These are phyloP conservation scores for Ilyonectria robusta DNA, from an alignment of 2,329 filamentous ascomycete species.

Conservation along the genomic window DNA sequence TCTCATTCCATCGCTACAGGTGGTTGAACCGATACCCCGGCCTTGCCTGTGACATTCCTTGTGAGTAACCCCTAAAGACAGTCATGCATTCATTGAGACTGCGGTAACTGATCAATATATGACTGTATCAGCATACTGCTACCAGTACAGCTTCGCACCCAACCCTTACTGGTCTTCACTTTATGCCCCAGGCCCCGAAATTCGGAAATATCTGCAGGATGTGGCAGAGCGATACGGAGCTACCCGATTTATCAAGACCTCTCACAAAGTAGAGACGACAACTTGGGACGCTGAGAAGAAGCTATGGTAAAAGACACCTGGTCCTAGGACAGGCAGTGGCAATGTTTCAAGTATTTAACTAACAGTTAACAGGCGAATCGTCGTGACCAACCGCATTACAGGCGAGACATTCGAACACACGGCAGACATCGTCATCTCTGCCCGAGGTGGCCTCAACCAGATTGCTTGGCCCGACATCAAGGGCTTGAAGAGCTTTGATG, in stretches of 20 bases:
- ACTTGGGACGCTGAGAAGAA: background rate
- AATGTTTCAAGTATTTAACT: background rate
- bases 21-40: constrained; percentile 32
- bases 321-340: too few relatives aligned
- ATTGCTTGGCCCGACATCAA: constrained; percentile 18
- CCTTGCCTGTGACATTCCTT: constrained; percentile 31
- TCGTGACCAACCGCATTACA: constrained; percentile 4
- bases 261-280: constrained; percentile 1
- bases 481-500: constrained; percentile 3
- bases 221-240: constrained; percentile 4
- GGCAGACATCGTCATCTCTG: constrained; percentile 18
- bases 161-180: constrained; percentile 8
- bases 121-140: background rate
- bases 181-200: background rate
- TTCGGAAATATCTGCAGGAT: background rate
- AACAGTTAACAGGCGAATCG: constrained; percentile 8
- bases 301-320: background rate
- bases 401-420: constrained; percentile 3
- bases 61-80: background rate
- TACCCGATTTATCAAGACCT: constrained; percentile 4
- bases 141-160: background rate
- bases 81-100: background rate
- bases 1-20: constrained; percentile 11
- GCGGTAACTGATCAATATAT: background rate
- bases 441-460: constrained; percentile 12